Evolutionary conservation across 2,329 filamentous ascomycete species (phyloP).

Genomic region (Neocatenulostroma microsporum): DNA sequence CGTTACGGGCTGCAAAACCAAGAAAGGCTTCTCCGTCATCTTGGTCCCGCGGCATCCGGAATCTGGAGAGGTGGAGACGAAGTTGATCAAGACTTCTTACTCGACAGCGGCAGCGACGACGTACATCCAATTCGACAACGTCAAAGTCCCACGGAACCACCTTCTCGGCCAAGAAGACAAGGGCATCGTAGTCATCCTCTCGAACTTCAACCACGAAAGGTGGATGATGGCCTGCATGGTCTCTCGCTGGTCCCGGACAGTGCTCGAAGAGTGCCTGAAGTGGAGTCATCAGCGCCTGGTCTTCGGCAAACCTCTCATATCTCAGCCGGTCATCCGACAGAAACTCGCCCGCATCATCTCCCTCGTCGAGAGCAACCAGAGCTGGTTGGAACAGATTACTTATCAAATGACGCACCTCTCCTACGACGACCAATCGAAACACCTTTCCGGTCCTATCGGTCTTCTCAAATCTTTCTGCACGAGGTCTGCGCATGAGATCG

Average conservation of each 20-base stretch:
- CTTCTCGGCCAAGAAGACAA: constrained; percentile 76
- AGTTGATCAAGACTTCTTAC: constrained; percentile 72
- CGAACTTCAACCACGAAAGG: constrained; percentile 71
- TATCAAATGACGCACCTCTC: constrained; percentile 85
- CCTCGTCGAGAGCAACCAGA: constrained; percentile 70
- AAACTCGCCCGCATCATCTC: constrained; percentile 89
- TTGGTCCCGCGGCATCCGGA: constrained; percentile 66
- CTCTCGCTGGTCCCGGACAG: constrained; percentile 56
- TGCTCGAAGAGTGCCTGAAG: constrained; percentile 78
- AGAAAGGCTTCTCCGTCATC: constrained; percentile 70
- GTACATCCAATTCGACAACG: constrained; percentile 75
- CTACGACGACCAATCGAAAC: constrained; percentile 65
- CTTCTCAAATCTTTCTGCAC: constrained; percentile 74
- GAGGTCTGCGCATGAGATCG: constrained; percentile 70
- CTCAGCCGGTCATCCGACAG: constrained; percentile 71
- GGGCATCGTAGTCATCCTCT: constrained; percentile 75
- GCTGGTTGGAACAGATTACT: constrained; percentile 76
- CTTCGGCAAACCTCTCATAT: constrained; percentile 72
- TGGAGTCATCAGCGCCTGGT: constrained; percentile 83
- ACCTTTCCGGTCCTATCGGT: constrained; percentile 72
- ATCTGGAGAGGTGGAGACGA: constrained; percentile 68
- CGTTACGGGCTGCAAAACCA: constrained; percentile 69
- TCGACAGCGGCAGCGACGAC: constrained; percentile 70
- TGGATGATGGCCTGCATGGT: constrained; percentile 44
- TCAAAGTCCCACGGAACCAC: constrained; percentile 73